phyloP scores from a whole-genome alignment of 306 rosid genomes.

The Cucurbita ficifolia region DNA sequence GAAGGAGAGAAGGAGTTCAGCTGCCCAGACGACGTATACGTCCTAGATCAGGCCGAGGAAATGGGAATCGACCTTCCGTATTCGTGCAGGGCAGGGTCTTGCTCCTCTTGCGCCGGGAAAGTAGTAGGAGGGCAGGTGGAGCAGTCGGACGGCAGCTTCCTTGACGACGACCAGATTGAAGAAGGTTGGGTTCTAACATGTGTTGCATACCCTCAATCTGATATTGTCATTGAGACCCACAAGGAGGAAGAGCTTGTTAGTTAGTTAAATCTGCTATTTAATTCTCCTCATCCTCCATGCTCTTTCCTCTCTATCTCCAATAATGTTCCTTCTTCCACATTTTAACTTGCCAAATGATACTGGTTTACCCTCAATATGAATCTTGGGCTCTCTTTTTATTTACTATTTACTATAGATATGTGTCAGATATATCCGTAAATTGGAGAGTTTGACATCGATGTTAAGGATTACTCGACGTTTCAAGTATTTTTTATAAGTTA shows the following conservation, averaged over 20 bases:
- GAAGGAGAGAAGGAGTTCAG: constrained; percentile 30
- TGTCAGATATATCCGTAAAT: no score
- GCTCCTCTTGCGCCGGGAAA: constrained; percentile 71
- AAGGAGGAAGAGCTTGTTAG: constrained; percentile 46
- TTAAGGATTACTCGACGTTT: no score
- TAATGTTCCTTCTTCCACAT: no score
- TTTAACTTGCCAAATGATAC: no score
- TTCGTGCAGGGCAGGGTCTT: constrained; percentile 85
- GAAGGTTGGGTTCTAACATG: constrained; percentile 57
- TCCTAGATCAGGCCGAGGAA: constrained; percentile 62
- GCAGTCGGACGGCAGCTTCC: constrained; percentile 61
- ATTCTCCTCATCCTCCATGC: no score
- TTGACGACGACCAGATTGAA: constrained; percentile 47
- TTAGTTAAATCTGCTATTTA: no score
- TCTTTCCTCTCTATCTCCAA: no score
- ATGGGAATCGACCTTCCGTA: constrained; percentile 50
- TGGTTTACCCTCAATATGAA: no score
- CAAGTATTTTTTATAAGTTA: no score
- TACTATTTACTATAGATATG: no score
- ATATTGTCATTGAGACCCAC: constrained; percentile 59
- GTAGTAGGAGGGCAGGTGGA: constrained; percentile 31
- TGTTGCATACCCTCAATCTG: constrained; percentile 45
- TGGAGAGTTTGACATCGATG: no score
- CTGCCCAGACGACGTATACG: constrained; percentile 45
- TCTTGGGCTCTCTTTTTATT: no score